These are phyloP conservation scores for Trichosporon coremiiforme DNA, from an alignment of 1,284 basidiomycete genomes.

Conservation along the genomic window DNA sequence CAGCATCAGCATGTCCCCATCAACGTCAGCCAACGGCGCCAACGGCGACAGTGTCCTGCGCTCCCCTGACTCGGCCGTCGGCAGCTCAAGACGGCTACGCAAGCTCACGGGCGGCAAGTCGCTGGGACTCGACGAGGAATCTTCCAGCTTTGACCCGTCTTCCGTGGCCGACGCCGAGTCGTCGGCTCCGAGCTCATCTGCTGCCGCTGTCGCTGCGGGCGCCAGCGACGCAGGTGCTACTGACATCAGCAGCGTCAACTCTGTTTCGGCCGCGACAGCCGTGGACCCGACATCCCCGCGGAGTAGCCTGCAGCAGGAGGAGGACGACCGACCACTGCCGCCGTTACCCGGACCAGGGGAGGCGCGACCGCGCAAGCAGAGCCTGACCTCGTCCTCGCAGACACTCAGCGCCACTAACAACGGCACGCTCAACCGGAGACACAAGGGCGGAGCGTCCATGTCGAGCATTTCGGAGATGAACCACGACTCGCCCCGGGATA, in stretches of 20 bases:
- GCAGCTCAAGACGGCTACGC: slow-evolving; percentile 16
- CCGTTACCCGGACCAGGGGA: slow-evolving; percentile 30
- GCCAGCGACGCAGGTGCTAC: slow-evolving; percentile 10
- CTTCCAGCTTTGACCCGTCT: slow-evolving; percentile 27
- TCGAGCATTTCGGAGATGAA: slow-evolving; percentile 30
- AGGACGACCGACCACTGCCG: slow-evolving; percentile 33
- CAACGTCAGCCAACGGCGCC: neutral
- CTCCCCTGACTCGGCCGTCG: slow-evolving; percentile 21
- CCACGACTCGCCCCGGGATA: slow-evolving; percentile 20
- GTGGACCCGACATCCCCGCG: slow-evolving; percentile 12
- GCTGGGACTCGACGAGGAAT: slow-evolving; percentile 42
- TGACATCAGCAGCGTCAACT: slow-evolving; percentile 9
- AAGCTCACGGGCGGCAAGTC: slow-evolving; percentile 26
- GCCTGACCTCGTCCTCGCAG: slow-evolving; percentile 3
- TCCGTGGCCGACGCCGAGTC: neutral
- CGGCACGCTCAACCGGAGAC: slow-evolving; percentile 11
- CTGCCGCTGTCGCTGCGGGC: neutral
- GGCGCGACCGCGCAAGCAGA: slow-evolving; percentile 13
- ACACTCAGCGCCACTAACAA: slow-evolving; percentile 4
- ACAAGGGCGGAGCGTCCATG: slow-evolving; percentile 27
- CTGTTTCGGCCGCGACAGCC: slow-evolving; percentile 9
- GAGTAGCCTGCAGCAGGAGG: slow-evolving; percentile 9
- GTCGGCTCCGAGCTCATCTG: neutral
- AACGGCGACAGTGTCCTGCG: slow-evolving; percentile 25
- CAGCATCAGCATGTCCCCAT: slow-evolving; percentile 15